Evolutionary conservation across 371 early-diverging fungal genomes (phyloP).

Genomic region (Conidiobolus incongruus): DNA sequence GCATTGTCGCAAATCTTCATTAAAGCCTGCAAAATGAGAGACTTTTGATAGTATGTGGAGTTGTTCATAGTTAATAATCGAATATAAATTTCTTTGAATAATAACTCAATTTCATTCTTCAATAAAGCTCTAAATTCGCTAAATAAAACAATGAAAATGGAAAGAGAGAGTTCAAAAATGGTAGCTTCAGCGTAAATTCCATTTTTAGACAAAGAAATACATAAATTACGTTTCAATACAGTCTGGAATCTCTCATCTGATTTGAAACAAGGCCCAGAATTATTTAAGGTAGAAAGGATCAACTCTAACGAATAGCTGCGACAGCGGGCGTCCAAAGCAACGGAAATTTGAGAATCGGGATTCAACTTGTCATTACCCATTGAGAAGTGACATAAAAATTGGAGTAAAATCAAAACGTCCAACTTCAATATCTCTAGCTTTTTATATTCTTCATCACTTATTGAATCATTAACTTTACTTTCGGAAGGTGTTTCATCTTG

Average conservation of each 20-base stretch:
- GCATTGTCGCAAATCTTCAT: constrained; percentile 44
- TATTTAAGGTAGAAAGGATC: constrained; percentile 19
- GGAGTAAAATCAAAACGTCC: constrained; percentile 4
- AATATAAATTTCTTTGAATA: constrained; percentile 46
- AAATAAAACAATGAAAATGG: constrained; percentile 56
- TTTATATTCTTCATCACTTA: not conserved
- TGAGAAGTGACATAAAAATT: constrained; percentile 25
- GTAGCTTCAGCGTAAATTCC: constrained; percentile 35
- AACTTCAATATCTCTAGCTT: not conserved
- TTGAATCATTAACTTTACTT: not conserved
- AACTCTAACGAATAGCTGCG: constrained; percentile 12
- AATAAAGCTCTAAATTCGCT: constrained; percentile 39
- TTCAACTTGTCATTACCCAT: constrained; percentile 10
- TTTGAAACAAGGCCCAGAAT: constrained; percentile 18
- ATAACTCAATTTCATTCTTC: constrained; percentile 52
- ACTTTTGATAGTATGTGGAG: constrained; percentile 19
- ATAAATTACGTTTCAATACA: constrained; percentile 36
- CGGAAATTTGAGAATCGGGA: constrained; percentile 9
- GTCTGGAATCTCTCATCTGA: constrained; percentile 19
- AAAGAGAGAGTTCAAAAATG: constrained; percentile 62
- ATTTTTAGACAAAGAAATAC: constrained; percentile 32
- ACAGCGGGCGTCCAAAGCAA: constrained; percentile 10
- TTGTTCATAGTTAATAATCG: constrained; percentile 42
- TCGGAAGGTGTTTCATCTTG: not conserved
- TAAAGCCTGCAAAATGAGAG: constrained; percentile 17